Conservation (phyloP, 1,139 yeast species). For the Blastobotrys capitulatus region DNA sequence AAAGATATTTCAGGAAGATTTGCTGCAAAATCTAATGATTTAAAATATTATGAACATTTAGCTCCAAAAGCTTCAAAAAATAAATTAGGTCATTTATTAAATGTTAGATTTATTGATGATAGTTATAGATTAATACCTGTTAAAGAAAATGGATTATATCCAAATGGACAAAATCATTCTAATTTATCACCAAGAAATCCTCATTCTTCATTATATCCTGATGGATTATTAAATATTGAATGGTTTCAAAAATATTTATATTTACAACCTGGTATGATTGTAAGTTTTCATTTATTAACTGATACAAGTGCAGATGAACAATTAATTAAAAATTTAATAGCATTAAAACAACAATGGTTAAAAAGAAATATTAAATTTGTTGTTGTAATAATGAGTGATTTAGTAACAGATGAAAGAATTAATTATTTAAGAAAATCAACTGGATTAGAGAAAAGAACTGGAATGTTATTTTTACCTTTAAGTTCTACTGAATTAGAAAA, state of each 20-base stretch:
- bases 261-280: conserved; percentile 40
- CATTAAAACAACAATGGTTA: conserved; percentile 32
- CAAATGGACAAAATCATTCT: conserved; percentile 29
- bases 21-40: conserved; percentile 18
- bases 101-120: conserved; percentile 22
- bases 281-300: conserved; percentile 37
- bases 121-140: conserved; percentile 7
- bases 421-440: conserved; percentile 38
- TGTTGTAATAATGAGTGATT: conserved; percentile 32
- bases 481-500: conserved; percentile 37
- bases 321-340: conserved; percentile 36
- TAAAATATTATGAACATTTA: conserved; percentile 19
- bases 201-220: conserved; percentile 37
- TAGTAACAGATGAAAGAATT: conserved; percentile 36
- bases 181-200: conserved; percentile 40
- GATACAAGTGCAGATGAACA: conserved; percentile 31
- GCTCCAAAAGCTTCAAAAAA: conserved; percentile 18
- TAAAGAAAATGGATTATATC: conserved; percentile 23
- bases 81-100: conserved; percentile 21
- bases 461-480: conserved; percentile 40
- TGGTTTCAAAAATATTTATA: conserved; percentile 49
- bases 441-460: conserved; percentile 41
- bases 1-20: conserved; percentile 17
- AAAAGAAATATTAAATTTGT: conserved; percentile 32
- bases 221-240: conserved; percentile 38